Conservation (phyloP, 768 basidiomycete species). For the Leucocoprinus sp. region DNA sequence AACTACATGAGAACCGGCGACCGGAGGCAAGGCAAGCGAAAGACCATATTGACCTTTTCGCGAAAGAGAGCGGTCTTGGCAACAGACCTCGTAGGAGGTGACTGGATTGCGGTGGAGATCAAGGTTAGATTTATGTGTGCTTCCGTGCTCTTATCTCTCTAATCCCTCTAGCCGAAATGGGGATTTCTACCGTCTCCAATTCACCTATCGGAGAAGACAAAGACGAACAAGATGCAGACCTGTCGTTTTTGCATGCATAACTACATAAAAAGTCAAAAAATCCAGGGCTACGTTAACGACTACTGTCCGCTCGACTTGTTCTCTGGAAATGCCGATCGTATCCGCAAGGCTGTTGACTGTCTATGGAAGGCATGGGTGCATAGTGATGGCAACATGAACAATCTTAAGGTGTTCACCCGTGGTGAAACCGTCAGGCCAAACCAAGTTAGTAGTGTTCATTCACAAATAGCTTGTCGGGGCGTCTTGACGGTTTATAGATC, state of each 20-base stretch:
- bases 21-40: slow-evolving; percentile 46
- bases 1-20: slow-evolving; percentile 38
- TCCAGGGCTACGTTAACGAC: slow-evolving; percentile 27
- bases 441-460: slow-evolving; percentile 32
- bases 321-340: slow-evolving; percentile 55
- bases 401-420: slow-evolving; percentile 68
- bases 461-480: neutral
- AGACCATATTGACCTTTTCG: slow-evolving; percentile 51
- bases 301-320: slow-evolving; percentile 94
- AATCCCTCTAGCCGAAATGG: slow-evolving; percentile 81
- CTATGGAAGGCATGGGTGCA: slow-evolving; percentile 70
- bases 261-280: slow-evolving; percentile 36
- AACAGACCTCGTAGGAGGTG: slow-evolving; percentile 66
- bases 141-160: neutral
- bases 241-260: slow-evolving; percentile 93
- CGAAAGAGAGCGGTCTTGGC: slow-evolving; percentile 60
- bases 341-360: slow-evolving; percentile 52
- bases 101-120: slow-evolving; percentile 75
- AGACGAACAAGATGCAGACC: slow-evolving; percentile 52
- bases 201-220: slow-evolving; percentile 54
- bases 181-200: slow-evolving; percentile 69
- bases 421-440: slow-evolving; percentile 53
- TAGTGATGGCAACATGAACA: slow-evolving; percentile 65
- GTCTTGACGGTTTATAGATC: slow-evolving; percentile 16
- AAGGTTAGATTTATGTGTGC: slow-evolving; percentile 49